Base-by-base conservation (phyloP, 345 rosid species). In the Punica granatum region DNA sequence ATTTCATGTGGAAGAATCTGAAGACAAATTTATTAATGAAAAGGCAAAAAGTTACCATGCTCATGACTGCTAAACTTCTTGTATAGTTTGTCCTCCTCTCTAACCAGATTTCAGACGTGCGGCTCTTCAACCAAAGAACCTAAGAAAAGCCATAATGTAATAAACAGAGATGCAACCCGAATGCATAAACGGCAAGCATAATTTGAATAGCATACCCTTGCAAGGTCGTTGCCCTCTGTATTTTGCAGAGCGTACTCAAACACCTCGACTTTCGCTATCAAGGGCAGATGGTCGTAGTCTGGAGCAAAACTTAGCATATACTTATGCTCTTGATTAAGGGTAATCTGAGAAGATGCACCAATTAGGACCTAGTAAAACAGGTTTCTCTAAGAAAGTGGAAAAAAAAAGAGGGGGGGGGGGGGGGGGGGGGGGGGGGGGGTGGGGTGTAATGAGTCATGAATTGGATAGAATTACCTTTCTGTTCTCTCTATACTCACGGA, bases 111-210 rank as follows among this genome's bases (percentile, higher is more conserved):
- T 94, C 99, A 71, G 99, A 91, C 32, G 96, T 89, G 61, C 95
- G 92, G 80, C 99, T 94, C 81, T 94, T 94, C 75, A 94, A 82
- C 97, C 99, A 94, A 68, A 91, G 97, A 74, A 94, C 97, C 99
- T 94, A 70, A 43, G 69, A 74, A 64, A 77, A 64, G 49, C 63
- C 71, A 71, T 54, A 69, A 51, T 41, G 37, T 66, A 44, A 19
- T 25, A 72, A 68, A 11, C 8, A 51, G 13, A 7, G 67, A 39
- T 69, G 33, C 37, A 46, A 48, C 44, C 68, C 39, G 18, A 60
- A 69, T 56, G 37, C 18, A 31, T 54, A 21, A 60, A 48, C n/a
- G 61, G 51, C 62, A 61, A 26, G 73, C 56, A 48, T 23, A 35
- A 36, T 70, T 37, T 68, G 7, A 60, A 54, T 31, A 28, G 46